Percentiles rank a stretch among this genome's conserved stretches.
These are phyloP conservation scores for Oryza nivara DNA, from an alignment of 176 grass and related monocot species.

Conservation along the genomic window DNA sequence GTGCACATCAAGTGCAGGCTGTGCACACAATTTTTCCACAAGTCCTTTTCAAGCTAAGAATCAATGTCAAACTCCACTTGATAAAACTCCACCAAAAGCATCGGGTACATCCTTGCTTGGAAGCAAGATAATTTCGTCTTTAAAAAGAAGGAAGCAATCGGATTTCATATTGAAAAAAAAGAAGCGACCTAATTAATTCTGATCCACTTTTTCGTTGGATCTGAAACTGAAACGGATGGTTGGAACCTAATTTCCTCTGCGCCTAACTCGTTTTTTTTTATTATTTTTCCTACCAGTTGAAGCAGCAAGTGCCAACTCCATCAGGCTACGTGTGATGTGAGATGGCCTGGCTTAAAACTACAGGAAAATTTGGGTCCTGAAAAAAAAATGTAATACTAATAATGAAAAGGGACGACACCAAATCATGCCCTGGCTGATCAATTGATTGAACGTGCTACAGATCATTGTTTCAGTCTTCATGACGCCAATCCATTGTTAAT, in stretches of 20 bases:
- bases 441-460: not conserved
- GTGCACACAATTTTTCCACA: not conserved
- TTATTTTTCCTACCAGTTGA: not conserved
- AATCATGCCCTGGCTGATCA: not conserved
- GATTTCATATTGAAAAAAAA: not conserved
- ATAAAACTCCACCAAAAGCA: not conserved
- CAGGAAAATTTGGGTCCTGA: not conserved
- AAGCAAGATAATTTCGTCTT: not conserved
- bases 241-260: not conserved
- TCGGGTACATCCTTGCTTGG: not conserved
- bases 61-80: not conserved
- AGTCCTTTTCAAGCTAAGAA: not conserved
- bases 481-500: not conserved
- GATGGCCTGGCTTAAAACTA: not conserved
- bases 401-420: not conserved
- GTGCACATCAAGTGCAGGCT: too few species aligned
- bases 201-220: not conserved
- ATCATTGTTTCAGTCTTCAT: not conserved
- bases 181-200: not conserved
- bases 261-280: not conserved
- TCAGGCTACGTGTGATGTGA: not conserved
- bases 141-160: not conserved
- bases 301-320: not conserved
- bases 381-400: not conserved
- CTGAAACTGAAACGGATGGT: not conserved